Evolutionary conservation across 306 rosid genomes (phyloP).

Genomic region (Malus sylvestris): DNA sequence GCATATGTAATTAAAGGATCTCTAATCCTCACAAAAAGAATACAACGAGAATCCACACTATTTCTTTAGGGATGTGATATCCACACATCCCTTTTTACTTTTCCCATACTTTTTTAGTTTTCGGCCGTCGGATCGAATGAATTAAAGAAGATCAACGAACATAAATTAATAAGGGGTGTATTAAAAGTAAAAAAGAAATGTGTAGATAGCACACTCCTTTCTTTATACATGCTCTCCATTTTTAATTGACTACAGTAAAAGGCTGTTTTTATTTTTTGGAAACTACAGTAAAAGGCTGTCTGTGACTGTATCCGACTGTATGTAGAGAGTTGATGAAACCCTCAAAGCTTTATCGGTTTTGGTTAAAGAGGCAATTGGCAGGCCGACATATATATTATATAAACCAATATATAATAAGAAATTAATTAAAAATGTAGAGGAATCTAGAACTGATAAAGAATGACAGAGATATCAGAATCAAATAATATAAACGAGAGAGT

Average conservation of each 20-base stretch:
- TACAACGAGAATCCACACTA: too few species aligned
- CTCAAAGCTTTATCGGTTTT: constrained; percentile 67
- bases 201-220: too few species aligned
- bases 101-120: too few species aligned
- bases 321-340: constrained; percentile 49
- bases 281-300: constrained; percentile 69
- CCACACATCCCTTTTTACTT: too few species aligned
- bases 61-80: background rate
- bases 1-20: rapidly evolving
- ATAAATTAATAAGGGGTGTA: too few species aligned
- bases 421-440: constrained; percentile 11
- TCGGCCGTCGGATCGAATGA: too few species aligned
- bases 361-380: constrained; percentile 68
- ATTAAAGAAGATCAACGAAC: too few species aligned
- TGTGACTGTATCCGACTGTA: constrained; percentile 48
- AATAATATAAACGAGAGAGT: constrained; percentile 1
- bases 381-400: constrained; percentile 6
- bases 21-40: rapidly evolving
- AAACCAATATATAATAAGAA: constrained; percentile 14
- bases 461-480: constrained; percentile 23
- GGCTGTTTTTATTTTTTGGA: constrained; percentile 23
- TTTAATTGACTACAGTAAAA: constrained; percentile 42
- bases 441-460: background rate
- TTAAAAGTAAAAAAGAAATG: too few species aligned
- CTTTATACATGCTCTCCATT: background rate